Conservation (phyloP, 129 eudicot genomes). For the Kitagawia praeruptora region DNA sequence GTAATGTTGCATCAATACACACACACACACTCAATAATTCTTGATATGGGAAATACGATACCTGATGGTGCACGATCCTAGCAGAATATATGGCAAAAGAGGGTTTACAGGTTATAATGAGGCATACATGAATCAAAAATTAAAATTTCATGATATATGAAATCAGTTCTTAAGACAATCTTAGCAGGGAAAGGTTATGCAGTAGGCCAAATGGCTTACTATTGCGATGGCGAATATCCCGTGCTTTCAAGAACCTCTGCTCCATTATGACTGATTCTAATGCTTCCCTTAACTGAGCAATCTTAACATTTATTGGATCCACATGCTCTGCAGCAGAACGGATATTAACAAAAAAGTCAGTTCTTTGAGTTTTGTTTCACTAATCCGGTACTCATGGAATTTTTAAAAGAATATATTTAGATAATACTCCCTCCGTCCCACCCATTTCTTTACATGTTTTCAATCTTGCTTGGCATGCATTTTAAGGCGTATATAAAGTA, state of each 20-base stretch:
- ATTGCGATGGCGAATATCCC: constrained; percentile 91
- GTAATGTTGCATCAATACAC: neutral
- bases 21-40: neutral
- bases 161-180: neutral
- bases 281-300: constrained; percentile 94
- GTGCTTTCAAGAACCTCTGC: constrained; percentile 90
- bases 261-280: constrained; percentile 86
- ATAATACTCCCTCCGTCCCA: no score
- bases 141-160: neutral
- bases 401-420: neutral
- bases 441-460: no score
- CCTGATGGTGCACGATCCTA: neutral
- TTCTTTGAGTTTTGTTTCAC: neutral
- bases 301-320: constrained; percentile 95
- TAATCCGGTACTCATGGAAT: neutral
- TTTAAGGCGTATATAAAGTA: no score
- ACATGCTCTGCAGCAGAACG: constrained; percentile 60
- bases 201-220: constrained; percentile 39
- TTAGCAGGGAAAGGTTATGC: constrained; percentile 3
- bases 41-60: neutral
- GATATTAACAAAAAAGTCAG: neutral
- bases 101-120: neutral
- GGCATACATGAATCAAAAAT: neutral
- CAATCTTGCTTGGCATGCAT: no score
- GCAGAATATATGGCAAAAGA: neutral